phyloP scores from a whole-genome alignment of 768 basidiomycete genomes.

The Paxillus rubicundulus region DNA sequence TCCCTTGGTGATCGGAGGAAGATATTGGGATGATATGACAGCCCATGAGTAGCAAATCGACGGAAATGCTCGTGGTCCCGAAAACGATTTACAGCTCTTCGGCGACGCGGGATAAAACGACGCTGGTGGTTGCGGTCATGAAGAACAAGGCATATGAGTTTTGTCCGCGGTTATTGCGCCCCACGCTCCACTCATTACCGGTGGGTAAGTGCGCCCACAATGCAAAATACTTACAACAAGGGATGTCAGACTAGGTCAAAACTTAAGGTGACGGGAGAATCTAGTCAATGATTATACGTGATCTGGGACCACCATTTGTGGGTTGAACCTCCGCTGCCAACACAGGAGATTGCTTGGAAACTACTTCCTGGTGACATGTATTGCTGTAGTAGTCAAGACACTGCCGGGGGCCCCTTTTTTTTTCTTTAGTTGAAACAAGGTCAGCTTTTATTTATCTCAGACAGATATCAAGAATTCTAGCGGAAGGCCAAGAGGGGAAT shows the following conservation, averaged over 20 bases:
- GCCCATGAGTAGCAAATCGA: background rate
- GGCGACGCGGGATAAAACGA: background rate
- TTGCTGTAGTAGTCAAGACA: background rate
- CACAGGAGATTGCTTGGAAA: background rate
- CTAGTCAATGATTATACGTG: background rate
- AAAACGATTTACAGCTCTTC: background rate
- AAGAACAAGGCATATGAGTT: background rate
- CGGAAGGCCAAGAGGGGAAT: background rate
- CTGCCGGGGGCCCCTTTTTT: no score
- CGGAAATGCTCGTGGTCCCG: background rate
- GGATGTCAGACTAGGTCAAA: background rate
- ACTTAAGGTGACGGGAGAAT: background rate
- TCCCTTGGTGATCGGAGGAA: background rate
- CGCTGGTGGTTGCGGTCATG: background rate
- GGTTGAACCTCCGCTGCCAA: background rate
- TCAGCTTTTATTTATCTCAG: background rate
- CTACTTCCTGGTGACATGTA: background rate
- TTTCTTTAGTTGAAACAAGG: no score
- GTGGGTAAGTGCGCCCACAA: constrained; percentile 1
- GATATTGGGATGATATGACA: background rate
- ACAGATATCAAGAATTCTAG: background rate
- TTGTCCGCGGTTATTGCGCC: background rate
- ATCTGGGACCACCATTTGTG: background rate
- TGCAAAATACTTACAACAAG: background rate
- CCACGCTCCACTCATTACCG: background rate